Evolutionary conservation across 2,329 filamentous ascomycete species (phyloP).

Genomic region (Reticulascus tulasneorum): DNA sequence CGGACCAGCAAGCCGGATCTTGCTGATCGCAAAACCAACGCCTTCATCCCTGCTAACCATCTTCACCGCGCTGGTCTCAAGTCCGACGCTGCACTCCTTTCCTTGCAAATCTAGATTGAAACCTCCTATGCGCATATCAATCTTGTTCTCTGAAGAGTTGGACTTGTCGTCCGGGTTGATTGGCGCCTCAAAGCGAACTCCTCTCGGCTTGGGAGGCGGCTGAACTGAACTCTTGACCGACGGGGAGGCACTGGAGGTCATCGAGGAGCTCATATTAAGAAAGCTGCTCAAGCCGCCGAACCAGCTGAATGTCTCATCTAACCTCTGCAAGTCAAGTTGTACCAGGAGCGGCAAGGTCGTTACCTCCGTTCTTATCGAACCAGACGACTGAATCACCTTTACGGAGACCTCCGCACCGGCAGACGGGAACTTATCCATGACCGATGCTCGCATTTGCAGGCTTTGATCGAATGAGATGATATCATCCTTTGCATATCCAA

Average conservation of each 20-base stretch:
- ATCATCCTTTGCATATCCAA: constrained; percentile 59
- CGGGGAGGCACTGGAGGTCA: constrained; percentile 66
- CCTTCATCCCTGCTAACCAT: constrained; percentile 70
- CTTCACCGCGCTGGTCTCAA: constrained; percentile 80
- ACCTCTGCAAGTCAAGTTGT: constrained; percentile 69
- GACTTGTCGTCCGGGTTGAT: constrained; percentile 45
- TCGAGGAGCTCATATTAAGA: constrained; percentile 80
- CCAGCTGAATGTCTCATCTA: constrained; percentile 84
- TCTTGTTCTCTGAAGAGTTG: constrained; percentile 55
- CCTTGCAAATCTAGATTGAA: constrained; percentile 73
- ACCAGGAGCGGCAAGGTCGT: constrained; percentile 74
- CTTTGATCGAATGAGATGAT: constrained; percentile 60
- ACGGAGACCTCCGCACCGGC: constrained; percentile 55
- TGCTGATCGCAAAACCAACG: constrained; percentile 69
- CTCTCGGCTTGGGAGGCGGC: constrained; percentile 43
- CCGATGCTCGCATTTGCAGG: constrained; percentile 54
- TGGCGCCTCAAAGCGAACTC: constrained; percentile 56
- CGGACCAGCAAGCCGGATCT: constrained; percentile 71
- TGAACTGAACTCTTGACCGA: constrained; percentile 31
- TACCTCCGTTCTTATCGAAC: constrained; percentile 54
- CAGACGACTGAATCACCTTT: constrained; percentile 42
- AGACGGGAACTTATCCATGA: constrained; percentile 54
- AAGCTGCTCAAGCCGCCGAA: constrained; percentile 92
- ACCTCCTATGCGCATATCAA: constrained; percentile 74
- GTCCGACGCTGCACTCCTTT: constrained; percentile 66